Conservation (phyloP, 2,329 filamentous ascomycete genomes). For the Colletotrichum aenigma region DNA sequence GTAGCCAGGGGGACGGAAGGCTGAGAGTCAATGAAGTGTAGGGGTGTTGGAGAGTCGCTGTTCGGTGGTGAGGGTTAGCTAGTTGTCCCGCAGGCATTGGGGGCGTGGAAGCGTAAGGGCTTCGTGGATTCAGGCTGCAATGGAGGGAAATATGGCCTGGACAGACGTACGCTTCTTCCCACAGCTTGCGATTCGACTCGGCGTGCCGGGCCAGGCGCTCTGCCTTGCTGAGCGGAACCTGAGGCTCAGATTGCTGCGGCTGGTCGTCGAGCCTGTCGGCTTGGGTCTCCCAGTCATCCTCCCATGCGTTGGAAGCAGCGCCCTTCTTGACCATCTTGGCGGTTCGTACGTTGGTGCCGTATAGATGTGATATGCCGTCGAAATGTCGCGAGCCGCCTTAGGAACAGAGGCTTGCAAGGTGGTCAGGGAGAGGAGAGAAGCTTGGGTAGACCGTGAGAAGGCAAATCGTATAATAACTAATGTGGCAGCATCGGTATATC, state of each 20-base stretch:
- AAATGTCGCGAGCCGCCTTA: neutral
- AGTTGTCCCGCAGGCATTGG: neutral
- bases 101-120: neutral
- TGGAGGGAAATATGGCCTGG: neutral
- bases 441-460: neutral
- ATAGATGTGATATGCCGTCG: neutral
- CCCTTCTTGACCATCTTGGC: constrained; percentile 52
- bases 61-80: neutral
- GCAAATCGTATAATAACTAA: neutral
- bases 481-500: neutral
- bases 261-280: constrained; percentile 63
- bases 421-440: neutral
- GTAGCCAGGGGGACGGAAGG: constrained; percentile 66
- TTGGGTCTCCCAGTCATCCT: constrained; percentile 84
- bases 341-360: neutral
- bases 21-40: constrained; percentile 75
- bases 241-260: constrained; percentile 35
- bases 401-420: neutral
- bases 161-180: constrained; percentile 80
- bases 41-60: constrained; percentile 76
- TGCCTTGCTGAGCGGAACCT: constrained; percentile 66
- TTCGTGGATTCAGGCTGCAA: neutral
- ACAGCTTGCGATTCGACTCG: constrained; percentile 83
- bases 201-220: constrained; percentile 81
- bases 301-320: constrained; percentile 79